These are phyloP conservation scores for Hordeum marinum DNA, from an alignment of 176 grass and related monocot species.

Conservation along the genomic window DNA sequence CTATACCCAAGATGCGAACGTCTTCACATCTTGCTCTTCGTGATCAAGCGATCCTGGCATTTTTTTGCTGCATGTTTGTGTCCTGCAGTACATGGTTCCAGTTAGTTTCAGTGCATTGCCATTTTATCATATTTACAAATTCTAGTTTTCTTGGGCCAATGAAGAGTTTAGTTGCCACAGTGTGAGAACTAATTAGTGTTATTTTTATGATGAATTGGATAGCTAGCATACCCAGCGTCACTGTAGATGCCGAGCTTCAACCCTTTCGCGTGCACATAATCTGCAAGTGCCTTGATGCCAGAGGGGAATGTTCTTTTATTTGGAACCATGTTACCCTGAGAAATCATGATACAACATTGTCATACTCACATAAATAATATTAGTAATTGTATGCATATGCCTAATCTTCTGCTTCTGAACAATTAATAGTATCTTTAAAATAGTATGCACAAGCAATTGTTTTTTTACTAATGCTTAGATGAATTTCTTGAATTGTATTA, in stretches of 20 bases:
- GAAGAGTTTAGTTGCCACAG: background rate
- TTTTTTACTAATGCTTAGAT: too few relatives aligned
- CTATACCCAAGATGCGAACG: conserved; percentile 71
- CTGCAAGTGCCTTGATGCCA: conserved; percentile 75
- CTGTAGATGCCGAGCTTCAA: conserved; percentile 90
- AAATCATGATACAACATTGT: background rate
- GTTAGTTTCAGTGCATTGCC: conserved; percentile 9
- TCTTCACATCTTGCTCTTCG: conserved; percentile 88
- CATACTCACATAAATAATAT: background rate
- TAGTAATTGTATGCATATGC: background rate
- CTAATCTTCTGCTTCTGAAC: background rate
- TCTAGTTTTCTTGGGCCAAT: background rate
- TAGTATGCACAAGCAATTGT: too few relatives aligned
- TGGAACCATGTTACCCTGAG: conserved; percentile 77
- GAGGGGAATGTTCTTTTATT: conserved; percentile 66
- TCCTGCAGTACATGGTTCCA: conserved; percentile 27
- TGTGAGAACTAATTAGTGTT: background rate
- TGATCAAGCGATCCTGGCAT: conserved; percentile 89
- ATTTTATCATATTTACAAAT: background rate
- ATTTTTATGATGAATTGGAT: conserved; percentile 15
- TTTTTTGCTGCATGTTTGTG: conserved; percentile 52
- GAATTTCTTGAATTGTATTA: background rate
- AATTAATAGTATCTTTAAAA: background rate
- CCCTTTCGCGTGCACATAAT: conserved; percentile 86
- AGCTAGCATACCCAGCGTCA: conserved; percentile 68